A percentile compares a stretch with the other conserved stretches of the same genome.
Evolutionary conservation across 257 asterid genomes (phyloP).

Genomic region (Oldenlandia corymbosa): DNA sequence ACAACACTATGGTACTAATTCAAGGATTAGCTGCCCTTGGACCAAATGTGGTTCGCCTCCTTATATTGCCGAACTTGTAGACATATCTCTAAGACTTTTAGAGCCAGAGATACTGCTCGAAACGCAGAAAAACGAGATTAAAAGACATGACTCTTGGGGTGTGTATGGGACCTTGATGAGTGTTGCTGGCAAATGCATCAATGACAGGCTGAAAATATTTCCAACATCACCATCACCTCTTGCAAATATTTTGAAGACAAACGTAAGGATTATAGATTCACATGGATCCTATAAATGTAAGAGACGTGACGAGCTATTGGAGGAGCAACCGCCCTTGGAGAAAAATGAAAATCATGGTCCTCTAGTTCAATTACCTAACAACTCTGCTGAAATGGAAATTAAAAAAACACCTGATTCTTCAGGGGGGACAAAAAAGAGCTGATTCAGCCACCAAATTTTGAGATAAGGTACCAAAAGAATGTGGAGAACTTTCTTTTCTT

Average conservation of each 20-base stretch:
- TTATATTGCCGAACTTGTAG: slow-evolving; percentile 80
- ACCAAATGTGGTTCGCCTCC: slow-evolving; percentile 77
- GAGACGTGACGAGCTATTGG: slow-evolving; percentile 45
- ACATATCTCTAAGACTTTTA: slow-evolving; percentile 61
- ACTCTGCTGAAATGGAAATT: slow-evolving; percentile 24
- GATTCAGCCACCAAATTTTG: no score
- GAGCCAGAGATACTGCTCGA: slow-evolving; percentile 93
- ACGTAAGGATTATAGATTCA: slow-evolving; percentile 37
- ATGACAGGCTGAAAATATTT: slow-evolving; percentile 63
- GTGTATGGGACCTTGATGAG: slow-evolving; percentile 76
- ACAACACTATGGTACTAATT: slow-evolving; percentile 94
- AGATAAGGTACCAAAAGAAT: no score
- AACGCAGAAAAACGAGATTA: slow-evolving; percentile 86
- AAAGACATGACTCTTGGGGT: slow-evolving; percentile 95
- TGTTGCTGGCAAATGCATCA: slow-evolving; percentile 75
- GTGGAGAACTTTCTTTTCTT: no score
- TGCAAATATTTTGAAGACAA: slow-evolving; percentile 44
- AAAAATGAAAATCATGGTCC: slow-evolving; percentile 45
- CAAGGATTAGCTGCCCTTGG: slow-evolving; percentile 94
- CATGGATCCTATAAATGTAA: slow-evolving; percentile 51
- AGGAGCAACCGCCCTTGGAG: slow-evolving; percentile 63
- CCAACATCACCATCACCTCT: slow-evolving; percentile 58
- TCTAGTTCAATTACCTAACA: slow-evolving; percentile 22
- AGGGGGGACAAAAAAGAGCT: slow-evolving; percentile 15
- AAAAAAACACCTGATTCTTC: slow-evolving; percentile 30